Base-by-base conservation (phyloP, 1,284 basidiomycete species). In the Rhodotorula glutinis region DNA sequence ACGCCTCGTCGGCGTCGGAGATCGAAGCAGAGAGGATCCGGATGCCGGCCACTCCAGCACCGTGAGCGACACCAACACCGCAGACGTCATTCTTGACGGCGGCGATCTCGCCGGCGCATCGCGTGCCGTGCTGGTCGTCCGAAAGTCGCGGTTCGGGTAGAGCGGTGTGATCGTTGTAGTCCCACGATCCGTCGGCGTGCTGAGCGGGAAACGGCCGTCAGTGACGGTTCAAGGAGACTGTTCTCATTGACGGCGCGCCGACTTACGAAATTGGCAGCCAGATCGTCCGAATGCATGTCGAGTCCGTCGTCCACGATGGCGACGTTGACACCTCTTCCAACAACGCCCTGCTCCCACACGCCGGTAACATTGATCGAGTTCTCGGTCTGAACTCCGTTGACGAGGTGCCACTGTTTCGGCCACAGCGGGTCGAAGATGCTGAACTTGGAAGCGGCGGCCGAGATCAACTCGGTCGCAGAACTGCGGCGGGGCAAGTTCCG, bases 101-200 rank as follows among this genome's bases (percentile, higher is more conserved):
- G n/a, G 91, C 93, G 62, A 99, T 88, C 79, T 99, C 96, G 41
- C 96, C 96, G 1, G 95, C 95, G 78, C 96, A 99, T 4, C 96
- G 88, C 0, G 96, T 99, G 23, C 96, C 96, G 77, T 99, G 96
- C 78, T 92, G 91, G 76, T 99, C 96, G 74, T 98, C 94, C 30
- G 83, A 84, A 55, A 96, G 85, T 60, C 88, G 85, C 0, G 96
- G 96, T 52, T 88, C 88, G 7, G 96, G 96, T 16, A 97, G 82
- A 14, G 86, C 82, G 44, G 86, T 87, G 77, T 98, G 92, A 76
- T 96, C 91, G 78, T 98, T 98, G 79, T 93, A 99, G 79, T 99
- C 95, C 78, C 93, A 92, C 0, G 94, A 98, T 65, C 94, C 88
- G 52, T 86, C 87, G 14, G 89, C 86, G 77, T 89, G 92, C 92